Base-by-base conservation (phyloP, 495 filamentous ascomycete genomes). In the Penicillium silybi region DNA sequence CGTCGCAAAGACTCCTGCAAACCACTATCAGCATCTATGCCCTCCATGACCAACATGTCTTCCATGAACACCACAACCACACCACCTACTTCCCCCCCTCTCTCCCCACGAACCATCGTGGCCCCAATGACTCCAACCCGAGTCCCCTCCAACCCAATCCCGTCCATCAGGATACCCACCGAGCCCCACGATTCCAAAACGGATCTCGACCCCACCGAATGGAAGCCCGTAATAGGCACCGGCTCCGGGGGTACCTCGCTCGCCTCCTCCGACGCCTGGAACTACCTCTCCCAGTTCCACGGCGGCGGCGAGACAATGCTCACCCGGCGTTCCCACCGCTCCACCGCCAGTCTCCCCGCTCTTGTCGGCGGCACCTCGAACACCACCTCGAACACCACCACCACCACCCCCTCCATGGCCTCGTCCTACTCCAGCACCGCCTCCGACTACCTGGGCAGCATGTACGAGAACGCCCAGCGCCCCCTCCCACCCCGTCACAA, bases 131-230 rank as follows among this genome's bases (percentile, higher is more conserved):
- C 64, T 44, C 72, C 73, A 19, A 75, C 73, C 13, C 58, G 62
- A 41, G 58, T 61, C 39, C 66, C 53, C 41, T 55, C 60, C 60
- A 63, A 37, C 52, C 47, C 60, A 11, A 53, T 59, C 39, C 61
- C 59, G 2, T 22, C 61, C 50, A 57, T 66, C 48, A 64, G 74
- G 67, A 78, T 80, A 79, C 68, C 71, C 32, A 48, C 57, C 51
- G 62, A 67, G 44, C 44, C 59, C 45, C 68, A 73, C 48, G 62
- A 72, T 38, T 58, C 58, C 68, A 72, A 70, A 49, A 62, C 74
- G 57, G 78, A 81, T 79, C 74, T 76, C 52, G 78, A 81, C 63
- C 78, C 78, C 58, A 74, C 75, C 46, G 78, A 81, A 65, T 81
- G 78, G 78, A 80, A 81, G 68, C 78, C 78, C n/a, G 68, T 76